A percentile compares a stretch with the other conserved stretches of the same genome.
These are phyloP conservation scores for Trichoderma pleuroti DNA, from an alignment of 2,329 filamentous ascomycete genomes.

Conservation along the genomic window DNA sequence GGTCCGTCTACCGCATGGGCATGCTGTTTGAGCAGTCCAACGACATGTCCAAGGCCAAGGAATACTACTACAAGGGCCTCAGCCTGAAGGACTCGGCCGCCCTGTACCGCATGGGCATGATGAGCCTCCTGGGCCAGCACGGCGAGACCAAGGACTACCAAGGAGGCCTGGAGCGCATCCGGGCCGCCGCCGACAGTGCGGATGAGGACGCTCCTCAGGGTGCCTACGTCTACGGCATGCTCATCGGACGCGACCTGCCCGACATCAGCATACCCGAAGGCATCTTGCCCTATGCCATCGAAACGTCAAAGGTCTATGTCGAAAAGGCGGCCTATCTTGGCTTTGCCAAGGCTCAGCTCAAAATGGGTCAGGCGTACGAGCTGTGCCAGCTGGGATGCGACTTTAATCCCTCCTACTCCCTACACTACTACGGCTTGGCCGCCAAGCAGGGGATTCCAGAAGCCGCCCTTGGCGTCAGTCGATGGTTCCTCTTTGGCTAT, in stretches of 20 bases:
- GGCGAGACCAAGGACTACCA: constrained; percentile 79
- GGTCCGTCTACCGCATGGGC: constrained; percentile 93
- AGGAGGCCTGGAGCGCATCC: constrained; percentile 77
- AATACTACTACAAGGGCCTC: constrained; percentile 83
- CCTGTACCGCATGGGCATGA: constrained; percentile 87
- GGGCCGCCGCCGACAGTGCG: constrained; percentile 75
- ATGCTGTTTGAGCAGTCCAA: constrained; percentile 98
- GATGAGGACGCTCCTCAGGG: constrained; percentile 97
- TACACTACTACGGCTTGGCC: constrained; percentile 94
- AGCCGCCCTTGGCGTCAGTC: constrained; percentile 92
- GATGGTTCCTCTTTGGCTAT: constrained; percentile 97
- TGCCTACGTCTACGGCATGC: constrained; percentile 93
- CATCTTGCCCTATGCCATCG: constrained; percentile 67
- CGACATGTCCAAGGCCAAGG: constrained; percentile 84
- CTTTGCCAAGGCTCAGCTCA: constrained; percentile 92
- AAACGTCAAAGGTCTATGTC: constrained; percentile 77
- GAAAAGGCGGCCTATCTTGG: constrained; percentile 95
- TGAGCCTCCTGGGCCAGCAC: constrained; percentile 91
- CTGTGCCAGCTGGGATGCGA: constrained; percentile 90
- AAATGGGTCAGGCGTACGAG: constrained; percentile 96
- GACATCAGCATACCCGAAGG: constrained; percentile 76
- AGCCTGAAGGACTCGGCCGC: constrained; percentile 82
- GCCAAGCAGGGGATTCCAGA: constrained; percentile 89
- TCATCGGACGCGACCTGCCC: constrained; percentile 84
- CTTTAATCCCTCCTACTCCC: constrained; percentile 85